Percentiles rank a stretch among this genome's conserved stretches.
phyloP scores from a whole-genome alignment of 2,329 filamentous ascomycete genomes.

The Akanthomyces muscarius region DNA sequence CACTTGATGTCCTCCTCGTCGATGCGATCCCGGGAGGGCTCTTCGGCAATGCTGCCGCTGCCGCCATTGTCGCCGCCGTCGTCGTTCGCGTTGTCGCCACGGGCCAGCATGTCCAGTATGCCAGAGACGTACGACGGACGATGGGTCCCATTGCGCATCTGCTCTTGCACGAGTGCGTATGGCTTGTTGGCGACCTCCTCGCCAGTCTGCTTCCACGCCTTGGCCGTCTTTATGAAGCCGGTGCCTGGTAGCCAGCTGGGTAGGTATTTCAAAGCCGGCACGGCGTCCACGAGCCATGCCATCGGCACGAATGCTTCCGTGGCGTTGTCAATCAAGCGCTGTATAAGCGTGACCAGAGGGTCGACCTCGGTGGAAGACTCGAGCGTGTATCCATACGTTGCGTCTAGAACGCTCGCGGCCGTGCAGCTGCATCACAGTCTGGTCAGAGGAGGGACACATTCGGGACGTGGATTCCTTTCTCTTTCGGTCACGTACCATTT shows the following conservation, averaged over 20 bases:
- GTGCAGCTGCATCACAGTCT: slow-evolving; percentile 19
- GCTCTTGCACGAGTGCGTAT: slow-evolving; percentile 21
- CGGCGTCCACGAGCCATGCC: neutral
- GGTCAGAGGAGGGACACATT: neutral
- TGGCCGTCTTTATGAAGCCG: neutral
- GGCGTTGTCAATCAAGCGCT: neutral
- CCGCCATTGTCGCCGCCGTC: neutral
- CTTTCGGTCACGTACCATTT: slow-evolving; percentile 18
- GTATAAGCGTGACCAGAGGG: slow-evolving; percentile 20
- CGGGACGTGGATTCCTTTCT: neutral
- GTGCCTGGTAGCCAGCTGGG: neutral
- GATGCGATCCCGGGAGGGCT: neutral
- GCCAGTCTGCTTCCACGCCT: neutral
- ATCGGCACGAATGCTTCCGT: neutral
- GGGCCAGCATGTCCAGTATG: slow-evolving; percentile 17
- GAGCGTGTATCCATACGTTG: slow-evolving; percentile 21
- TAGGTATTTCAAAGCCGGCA: neutral
- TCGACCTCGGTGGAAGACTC: slow-evolving; percentile 20
- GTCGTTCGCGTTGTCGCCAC: neutral
- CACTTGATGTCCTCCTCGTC: slow-evolving; percentile 19
- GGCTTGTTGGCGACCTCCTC: slow-evolving; percentile 19
- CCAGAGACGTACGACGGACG: slow-evolving; percentile 20
- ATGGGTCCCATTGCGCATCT: slow-evolving; percentile 16
- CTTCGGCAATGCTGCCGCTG: too few relatives aligned
- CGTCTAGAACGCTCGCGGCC: slow-evolving; percentile 16